Conservation (phyloP, 441 rosid species). For the Pelargonium australe region DNA sequence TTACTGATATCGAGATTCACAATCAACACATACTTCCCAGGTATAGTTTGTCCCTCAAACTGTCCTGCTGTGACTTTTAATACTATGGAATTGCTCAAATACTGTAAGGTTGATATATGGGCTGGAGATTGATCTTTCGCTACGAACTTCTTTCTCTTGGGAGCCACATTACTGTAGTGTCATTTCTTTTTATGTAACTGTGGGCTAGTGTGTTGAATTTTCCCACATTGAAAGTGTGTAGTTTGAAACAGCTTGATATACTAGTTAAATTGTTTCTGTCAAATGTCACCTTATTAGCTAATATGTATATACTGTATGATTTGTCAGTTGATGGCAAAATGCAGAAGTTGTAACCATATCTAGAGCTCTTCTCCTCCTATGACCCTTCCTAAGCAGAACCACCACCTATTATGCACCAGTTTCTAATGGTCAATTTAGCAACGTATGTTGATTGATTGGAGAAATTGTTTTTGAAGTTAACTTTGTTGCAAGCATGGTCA, state of each 20-base stretch:
- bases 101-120: neutral
- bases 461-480: neutral
- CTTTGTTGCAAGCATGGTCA: neutral
- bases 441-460: neutral
- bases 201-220: neutral
- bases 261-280: neutral
- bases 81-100: slow-evolving; percentile 6
- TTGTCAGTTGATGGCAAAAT: neutral
- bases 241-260: no score
- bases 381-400: neutral
- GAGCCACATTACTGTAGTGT: neutral
- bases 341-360: neutral
- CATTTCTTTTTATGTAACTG: neutral
- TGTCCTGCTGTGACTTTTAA: slow-evolving; percentile 6
- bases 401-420: neutral
- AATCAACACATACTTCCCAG: slow-evolving; percentile 87
- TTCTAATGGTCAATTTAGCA: neutral
- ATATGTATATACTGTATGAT: neutral
- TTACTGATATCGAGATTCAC: slow-evolving; percentile 89
- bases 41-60: slow-evolving; percentile 26
- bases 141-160: neutral
- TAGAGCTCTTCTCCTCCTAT: neutral
- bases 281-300: neutral
- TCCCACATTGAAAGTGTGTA: no score
- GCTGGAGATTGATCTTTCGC: neutral